Evolutionary conservation across 176 grass and related monocot genomes (phyloP).

Genomic region (Coix lacrymajobi): DNA sequence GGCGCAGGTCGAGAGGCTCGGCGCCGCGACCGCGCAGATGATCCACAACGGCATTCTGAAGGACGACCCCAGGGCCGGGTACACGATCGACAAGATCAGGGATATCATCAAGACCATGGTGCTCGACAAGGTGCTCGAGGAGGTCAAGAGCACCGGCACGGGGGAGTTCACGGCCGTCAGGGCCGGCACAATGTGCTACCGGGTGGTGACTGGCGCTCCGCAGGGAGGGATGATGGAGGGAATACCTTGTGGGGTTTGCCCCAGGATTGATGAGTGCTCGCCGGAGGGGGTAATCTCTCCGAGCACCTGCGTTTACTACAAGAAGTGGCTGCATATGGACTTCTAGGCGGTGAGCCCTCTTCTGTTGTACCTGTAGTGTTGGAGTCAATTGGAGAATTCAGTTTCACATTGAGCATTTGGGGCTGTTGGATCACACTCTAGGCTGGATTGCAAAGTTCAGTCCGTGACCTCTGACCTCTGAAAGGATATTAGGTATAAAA

Average conservation of each 20-base stretch:
- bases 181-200: conserved; percentile 45
- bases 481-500: not conserved
- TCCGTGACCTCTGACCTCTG: not conserved
- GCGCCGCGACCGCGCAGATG: conserved; percentile 32
- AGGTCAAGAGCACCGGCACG: conserved; percentile 50
- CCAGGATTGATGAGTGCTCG: conserved; percentile 57
- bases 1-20: conserved; percentile 42
- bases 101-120: conserved; percentile 53
- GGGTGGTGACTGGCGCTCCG: not conserved
- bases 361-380: not conserved
- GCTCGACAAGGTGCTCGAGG: conserved; percentile 61
- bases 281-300: conserved; percentile 59
- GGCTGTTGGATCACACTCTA: not conserved
- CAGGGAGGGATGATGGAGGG: conserved; percentile 41
- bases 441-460: not conserved
- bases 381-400: not conserved
- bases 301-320: conserved; percentile 56
- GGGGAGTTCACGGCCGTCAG: conserved; percentile 41
- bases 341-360: conserved; percentile 44
- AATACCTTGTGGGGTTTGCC: conserved; percentile 70
- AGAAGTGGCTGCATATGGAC: conserved; percentile 65
- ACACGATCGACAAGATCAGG: conserved; percentile 34
- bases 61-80: not conserved
- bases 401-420: not conserved
- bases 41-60: conserved; percentile 33